Percentiles rank a stretch among this genome's conserved stretches.
Evolutionary conservation across 306 rosid genomes (phyloP).

Genomic region (Neltuma alba): DNA sequence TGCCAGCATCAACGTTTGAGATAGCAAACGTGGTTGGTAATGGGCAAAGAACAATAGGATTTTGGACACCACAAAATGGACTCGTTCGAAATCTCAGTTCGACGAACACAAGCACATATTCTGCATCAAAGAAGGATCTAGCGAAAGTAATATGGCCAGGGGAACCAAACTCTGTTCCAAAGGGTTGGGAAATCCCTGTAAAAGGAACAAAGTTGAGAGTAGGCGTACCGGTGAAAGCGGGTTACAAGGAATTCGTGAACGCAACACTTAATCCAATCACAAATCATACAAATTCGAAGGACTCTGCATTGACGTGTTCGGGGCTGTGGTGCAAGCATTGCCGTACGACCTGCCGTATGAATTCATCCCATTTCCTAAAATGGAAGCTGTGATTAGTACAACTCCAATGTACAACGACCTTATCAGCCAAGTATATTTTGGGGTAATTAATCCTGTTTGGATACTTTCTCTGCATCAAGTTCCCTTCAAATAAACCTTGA

Average conservation of each 20-base stretch:
- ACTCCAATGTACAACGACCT: conserved; percentile 39
- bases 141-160: conserved; percentile 60
- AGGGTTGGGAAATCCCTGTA: conserved; percentile 59
- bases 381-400: conserved; percentile 31
- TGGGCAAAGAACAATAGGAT: conserved; percentile 48
- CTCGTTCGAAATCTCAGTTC: conserved; percentile 31
- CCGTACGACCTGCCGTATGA: conserved; percentile 46
- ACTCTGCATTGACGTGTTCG: conserved; percentile 59
- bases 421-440: conserved; percentile 42
- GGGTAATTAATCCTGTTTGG: conserved; percentile 40
- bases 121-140: conserved; percentile 34
- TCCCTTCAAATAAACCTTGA: not conserved
- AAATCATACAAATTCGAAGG: conserved; percentile 36
- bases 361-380: conserved; percentile 41
- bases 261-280: not conserved
- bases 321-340: conserved; percentile 42
- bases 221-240: conserved; percentile 42
- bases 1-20: conserved; percentile 38
- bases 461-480: not conserved
- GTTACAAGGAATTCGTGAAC: conserved; percentile 42
- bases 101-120: not conserved
- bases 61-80: conserved; percentile 52
- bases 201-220: conserved; percentile 46
- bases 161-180: conserved; percentile 38
- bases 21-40: conserved; percentile 50